These are phyloP conservation scores for Macrotyloma uniflorum DNA, from an alignment of 306 rosid species.

Conservation along the genomic window DNA sequence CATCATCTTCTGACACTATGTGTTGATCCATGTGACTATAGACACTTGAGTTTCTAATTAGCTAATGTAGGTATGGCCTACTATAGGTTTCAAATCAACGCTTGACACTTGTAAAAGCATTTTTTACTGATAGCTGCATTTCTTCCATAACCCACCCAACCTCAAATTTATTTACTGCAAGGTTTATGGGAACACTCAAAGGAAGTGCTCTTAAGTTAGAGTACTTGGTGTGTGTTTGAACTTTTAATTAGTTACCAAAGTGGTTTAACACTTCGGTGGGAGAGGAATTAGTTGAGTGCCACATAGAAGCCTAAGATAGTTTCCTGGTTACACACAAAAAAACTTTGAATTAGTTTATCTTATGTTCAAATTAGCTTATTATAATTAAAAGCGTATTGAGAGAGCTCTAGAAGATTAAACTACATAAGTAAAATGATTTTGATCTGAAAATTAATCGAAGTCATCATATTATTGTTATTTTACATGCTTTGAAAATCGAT, in stretches of 20 bases:
- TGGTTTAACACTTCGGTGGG: too few relatives aligned
- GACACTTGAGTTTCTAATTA: background rate
- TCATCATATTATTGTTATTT: background rate
- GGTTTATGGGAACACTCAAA: background rate
- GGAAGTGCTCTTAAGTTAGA: constrained; percentile 4
- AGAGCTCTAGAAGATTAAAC: background rate
- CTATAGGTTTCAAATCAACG: constrained; percentile 4
- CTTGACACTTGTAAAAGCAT: background rate
- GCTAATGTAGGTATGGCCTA: background rate
- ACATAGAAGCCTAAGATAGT: too few relatives aligned
- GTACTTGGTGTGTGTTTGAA: background rate
- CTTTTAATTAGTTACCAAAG: background rate
- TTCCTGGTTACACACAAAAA: too few relatives aligned
- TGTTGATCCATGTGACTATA: constrained; percentile 19
- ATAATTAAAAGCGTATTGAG: too few relatives aligned
- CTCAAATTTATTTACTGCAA: background rate
- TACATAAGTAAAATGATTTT: background rate
- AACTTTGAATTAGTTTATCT: background rate
- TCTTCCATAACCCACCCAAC: background rate
- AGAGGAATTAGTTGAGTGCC: too few relatives aligned
- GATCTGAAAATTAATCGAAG: background rate
- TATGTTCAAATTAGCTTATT: background rate
- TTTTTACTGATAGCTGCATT: background rate
- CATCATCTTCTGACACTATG: constrained; percentile 22
- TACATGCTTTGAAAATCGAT: background rate